Evolutionary conservation across 805 yeast species (phyloP), one percentile per base, ranked within the genome.

Genomic region (Zygotorulaspora sp.): DNA sequence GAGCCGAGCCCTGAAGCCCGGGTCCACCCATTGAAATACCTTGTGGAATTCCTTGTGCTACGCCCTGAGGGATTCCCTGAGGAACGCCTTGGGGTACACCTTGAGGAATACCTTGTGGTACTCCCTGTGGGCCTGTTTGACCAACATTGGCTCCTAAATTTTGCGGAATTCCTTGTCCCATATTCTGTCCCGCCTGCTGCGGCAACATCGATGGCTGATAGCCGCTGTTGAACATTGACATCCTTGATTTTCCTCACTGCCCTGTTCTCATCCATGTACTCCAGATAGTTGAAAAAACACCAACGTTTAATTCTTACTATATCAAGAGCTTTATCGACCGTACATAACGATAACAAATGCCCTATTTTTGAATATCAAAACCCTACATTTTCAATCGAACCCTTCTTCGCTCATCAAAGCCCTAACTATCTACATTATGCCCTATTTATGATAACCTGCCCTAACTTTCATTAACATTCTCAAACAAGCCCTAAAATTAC

Each of bases 81-180:
- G 23, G 23, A 21, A 21, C 23, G 9, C 23, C 23, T 21, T 21
- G 23, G 7, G 23, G 23, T 10, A 21, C 17, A 6, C 28, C 28
- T n/a, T 25, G 28, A 25, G 28, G 28, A 25, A 25, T 25, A 14
- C 30, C 30, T 14, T 26, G 30, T 17, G 30, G 30, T 10, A 26
- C 17, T 10, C 30, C 30, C 12, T 23, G 26, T 13, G 26, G 26
- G 11, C 13, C 26, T 7, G 26, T n/a, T n/a, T n/a, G n/a, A n/a
- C n/a, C n/a, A n/a, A n/a, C n/a, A n/a, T n/a, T n/a, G 4, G 26
- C 26, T 11, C 26, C 26, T 13, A 11, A 13, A 7, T n/a, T n/a
- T 11, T n/a, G 26, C 5, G 7, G 7, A n/a, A 23, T 23, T 5
- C 26, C 26, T 14, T 26, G 30, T 12, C 16, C 16, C 30, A 26